These are phyloP conservation scores for Collybia sordida DNA, from an alignment of 768 basidiomycete species.

Conservation along the genomic window DNA sequence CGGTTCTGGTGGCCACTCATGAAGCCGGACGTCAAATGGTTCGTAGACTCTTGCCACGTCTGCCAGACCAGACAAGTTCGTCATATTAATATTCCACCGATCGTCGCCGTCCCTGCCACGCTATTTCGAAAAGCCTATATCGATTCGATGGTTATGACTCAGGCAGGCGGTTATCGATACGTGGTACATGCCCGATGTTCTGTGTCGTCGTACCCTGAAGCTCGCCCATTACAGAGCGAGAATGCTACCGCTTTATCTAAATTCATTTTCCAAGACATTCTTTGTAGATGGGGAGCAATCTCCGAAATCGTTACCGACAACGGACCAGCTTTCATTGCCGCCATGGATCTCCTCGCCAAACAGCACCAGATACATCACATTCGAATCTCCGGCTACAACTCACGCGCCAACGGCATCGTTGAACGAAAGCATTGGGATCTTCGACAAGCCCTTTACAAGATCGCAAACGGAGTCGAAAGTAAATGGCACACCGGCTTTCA, in stretches of 20 bases:
- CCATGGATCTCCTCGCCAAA: constrained; percentile 10
- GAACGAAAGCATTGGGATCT: no score
- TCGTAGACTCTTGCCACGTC: no score
- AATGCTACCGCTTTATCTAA: constrained; percentile 21
- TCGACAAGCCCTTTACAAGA: no score
- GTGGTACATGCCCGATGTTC: constrained; percentile 36
- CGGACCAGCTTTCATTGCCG: constrained; percentile 27
- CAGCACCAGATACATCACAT: constrained; percentile 30
- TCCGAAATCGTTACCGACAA: constrained; percentile 39
- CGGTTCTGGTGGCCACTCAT: constrained; percentile 31
- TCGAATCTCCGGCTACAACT: constrained; percentile 34
- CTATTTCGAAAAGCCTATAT: constrained; percentile 34
- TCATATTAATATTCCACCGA: background rate
- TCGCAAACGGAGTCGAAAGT: no score
- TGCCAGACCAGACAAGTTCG: no score
- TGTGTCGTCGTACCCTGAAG: constrained; percentile 33
- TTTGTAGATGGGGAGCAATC: constrained; percentile 29
- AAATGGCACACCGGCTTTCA: no score
- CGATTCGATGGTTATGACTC: constrained; percentile 40
- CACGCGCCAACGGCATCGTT: constrained; percentile 30
- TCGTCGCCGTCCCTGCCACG: constrained; percentile 15
- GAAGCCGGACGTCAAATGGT: no score
- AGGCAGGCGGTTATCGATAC: constrained; percentile 26
- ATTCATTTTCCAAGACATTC: constrained; percentile 34
- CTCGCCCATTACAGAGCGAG: constrained; percentile 21